Evolutionary conservation across 805 yeast species (phyloP).

Genomic region (Candida argentea): DNA sequence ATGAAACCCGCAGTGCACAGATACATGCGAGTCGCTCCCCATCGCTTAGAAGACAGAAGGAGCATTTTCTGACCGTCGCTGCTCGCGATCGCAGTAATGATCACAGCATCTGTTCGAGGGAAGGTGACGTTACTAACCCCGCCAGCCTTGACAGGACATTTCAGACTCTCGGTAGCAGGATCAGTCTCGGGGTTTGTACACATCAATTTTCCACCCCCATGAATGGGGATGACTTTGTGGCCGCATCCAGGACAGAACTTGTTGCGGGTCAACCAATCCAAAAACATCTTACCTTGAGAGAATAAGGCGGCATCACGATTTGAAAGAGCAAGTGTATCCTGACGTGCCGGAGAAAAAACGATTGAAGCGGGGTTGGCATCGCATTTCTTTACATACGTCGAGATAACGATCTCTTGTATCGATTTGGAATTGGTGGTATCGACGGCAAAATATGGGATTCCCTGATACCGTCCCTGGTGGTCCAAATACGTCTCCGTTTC

Average conservation of each 20-base stretch:
- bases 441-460: slow-evolving; percentile 56
- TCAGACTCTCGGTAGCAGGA: too few species aligned
- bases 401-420: slow-evolving; percentile 26
- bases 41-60: slow-evolving; percentile 60
- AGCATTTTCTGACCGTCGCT: slow-evolving; percentile 50
- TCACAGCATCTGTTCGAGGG: slow-evolving; percentile 88
- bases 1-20: slow-evolving; percentile 90
- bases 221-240: slow-evolving; percentile 43
- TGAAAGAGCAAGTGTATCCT: slow-evolving; percentile 25
- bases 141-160: slow-evolving; percentile 28
- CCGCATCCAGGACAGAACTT: slow-evolving; percentile 88
- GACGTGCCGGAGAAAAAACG: slow-evolving; percentile 25
- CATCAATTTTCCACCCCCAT: slow-evolving; percentile 54
- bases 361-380: slow-evolving; percentile 9
- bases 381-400: slow-evolving; percentile 10
- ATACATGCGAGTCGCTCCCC: slow-evolving; percentile 47
- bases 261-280: slow-evolving; percentile 76
- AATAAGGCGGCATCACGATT: slow-evolving; percentile 50
- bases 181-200: slow-evolving; percentile 30
- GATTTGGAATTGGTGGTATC: slow-evolving; percentile 40
- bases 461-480: slow-evolving; percentile 41
- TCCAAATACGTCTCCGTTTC: slow-evolving; percentile 25
- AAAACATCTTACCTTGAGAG: slow-evolving; percentile 73
- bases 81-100: slow-evolving; percentile 71
- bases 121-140: slow-evolving; percentile 68